Evolutionary conservation across 2,329 filamentous ascomycete genomes (phyloP), one percentile per base, ranked within the genome.

Genomic region (Pestalotiopsis sp.): DNA sequence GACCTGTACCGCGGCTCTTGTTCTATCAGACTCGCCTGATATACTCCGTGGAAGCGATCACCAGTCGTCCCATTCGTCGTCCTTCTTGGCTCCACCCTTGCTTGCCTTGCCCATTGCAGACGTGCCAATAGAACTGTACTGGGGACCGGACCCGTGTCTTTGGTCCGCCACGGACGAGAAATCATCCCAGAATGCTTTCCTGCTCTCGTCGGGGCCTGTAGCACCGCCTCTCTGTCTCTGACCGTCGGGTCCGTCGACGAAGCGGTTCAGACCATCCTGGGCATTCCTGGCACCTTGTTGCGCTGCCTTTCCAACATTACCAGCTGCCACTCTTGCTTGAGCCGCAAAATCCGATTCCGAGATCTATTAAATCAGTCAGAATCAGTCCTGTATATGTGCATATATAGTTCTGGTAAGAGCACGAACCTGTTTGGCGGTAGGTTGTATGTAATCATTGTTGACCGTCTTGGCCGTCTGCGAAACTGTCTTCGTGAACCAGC

Each of bases 381-480:
- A 7, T 12, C 4, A 20, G 23, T 45, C 14, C 20, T 49, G 9
- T 4, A n/a, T n/a, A 41, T 20, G 4, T n/a, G 5, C 23, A 3
- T n/a, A 38, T 25, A 3, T 41, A 27, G 25, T 62, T 14, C 57
- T 52, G 36, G 5, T 23, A 14, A 9, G 36, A 31, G 13, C 39
- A 75, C 86, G 70, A 85, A 94, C 92, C 88, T 94, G 93, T 77
- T 93, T 92, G 70, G 96, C 94, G 36, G 94, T 96, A 11, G 96
- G 96, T 81, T 97, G 94, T 66, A 99, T 93, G 82, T 94, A 98
- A 41, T 92, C 90, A 73, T 96, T 92, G 79, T 98, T 97, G 27
- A 98, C 92, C 17, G 90, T 93, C 85, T 97, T 97, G 49, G 95
- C 96, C 72, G 93, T 93, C 85, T 96, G 97, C 31, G 90, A 91